Conservation (phyloP, 139 green algal species). For the Monoraphidium neglectum region DNA sequence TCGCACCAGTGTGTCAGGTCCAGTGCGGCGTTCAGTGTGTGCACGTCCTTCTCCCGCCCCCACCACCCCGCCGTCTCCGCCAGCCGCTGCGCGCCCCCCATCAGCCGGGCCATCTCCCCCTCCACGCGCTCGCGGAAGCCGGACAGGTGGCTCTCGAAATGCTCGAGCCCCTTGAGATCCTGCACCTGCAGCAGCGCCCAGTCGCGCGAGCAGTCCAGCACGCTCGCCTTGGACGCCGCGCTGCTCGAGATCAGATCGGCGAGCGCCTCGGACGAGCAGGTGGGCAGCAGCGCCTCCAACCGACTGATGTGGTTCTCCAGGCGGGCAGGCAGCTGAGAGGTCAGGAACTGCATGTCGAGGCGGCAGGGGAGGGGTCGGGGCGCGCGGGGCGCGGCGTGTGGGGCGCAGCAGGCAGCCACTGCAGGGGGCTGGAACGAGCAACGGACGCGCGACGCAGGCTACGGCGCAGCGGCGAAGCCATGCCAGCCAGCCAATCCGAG, state of each 20-base stretch:
- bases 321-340: slow-evolving; percentile 21
- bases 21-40: too few species aligned
- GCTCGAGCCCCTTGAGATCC: neutral
- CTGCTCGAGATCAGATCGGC: slow-evolving; percentile 6
- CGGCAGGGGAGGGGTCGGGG: too few species aligned
- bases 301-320: slow-evolving; percentile 17
- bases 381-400: too few species aligned
- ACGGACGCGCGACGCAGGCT: too few species aligned
- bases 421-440: too few species aligned
- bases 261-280: neutral
- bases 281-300: slow-evolving; percentile 7
- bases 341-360: slow-evolving; percentile 30
- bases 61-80: slow-evolving; percentile 9
- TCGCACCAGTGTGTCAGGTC: too few species aligned
- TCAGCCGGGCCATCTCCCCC: slow-evolving; percentile 12
- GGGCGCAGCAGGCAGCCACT: too few species aligned
- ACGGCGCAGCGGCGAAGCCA: too few species aligned
- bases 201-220: slow-evolving; percentile 15
- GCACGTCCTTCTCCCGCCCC: neutral
- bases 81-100: neutral
- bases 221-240: slow-evolving; percentile 1
- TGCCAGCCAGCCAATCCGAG: too few species aligned
- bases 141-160: slow-evolving; percentile 29
- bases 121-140: slow-evolving; percentile 27
- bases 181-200: slow-evolving; percentile 12